Percentiles rank a stretch among this genome's conserved stretches.
These are phyloP conservation scores for Penicillium janthinellum DNA, from an alignment of 2,329 filamentous ascomycete species.

Conservation along the genomic window DNA sequence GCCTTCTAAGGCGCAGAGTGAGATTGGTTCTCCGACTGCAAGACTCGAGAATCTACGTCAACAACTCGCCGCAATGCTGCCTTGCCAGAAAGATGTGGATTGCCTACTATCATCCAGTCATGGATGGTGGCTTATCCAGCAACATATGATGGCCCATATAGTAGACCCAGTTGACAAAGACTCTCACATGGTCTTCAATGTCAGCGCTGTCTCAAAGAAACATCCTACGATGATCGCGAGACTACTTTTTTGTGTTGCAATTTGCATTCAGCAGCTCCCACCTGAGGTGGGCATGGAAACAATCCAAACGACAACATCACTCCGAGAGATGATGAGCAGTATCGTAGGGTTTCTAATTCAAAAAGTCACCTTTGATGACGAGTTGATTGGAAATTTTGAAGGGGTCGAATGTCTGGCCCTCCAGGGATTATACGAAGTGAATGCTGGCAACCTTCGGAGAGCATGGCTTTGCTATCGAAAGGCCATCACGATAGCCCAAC, in stretches of 20 bases:
- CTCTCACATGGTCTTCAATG: neutral
- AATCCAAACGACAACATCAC: neutral
- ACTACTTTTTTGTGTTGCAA: constrained; percentile 11
- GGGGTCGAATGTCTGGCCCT: constrained; percentile 11
- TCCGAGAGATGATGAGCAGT: constrained; percentile 1
- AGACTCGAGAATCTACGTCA: constrained; percentile 5
- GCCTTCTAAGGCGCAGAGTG: neutral
- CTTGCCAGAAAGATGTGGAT: constrained; percentile 10
- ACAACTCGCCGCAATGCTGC: constrained; percentile 6
- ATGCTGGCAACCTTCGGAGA: constrained; percentile 8
- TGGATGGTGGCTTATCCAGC: constrained; percentile 14
- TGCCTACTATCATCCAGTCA: constrained; percentile 7
- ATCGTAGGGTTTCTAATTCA: constrained; percentile 3
- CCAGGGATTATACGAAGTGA: constrained; percentile 8
- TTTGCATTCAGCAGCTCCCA: constrained; percentile 13
- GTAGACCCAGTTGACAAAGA: constrained; percentile 1
- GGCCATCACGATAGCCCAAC: constrained; percentile 5
- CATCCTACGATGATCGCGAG: constrained; percentile 6
- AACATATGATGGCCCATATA: constrained; percentile 14
- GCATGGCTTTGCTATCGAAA: constrained; percentile 10
- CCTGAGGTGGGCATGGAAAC: neutral
- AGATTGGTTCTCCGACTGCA: neutral
- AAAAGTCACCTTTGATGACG: constrained; percentile 9
- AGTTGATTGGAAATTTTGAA: constrained; percentile 3
- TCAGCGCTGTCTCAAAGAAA: neutral